These are phyloP conservation scores for Coemansia sp. DNA, from an alignment of 192 early-diverging fungal genomes.

Conservation along the genomic window DNA sequence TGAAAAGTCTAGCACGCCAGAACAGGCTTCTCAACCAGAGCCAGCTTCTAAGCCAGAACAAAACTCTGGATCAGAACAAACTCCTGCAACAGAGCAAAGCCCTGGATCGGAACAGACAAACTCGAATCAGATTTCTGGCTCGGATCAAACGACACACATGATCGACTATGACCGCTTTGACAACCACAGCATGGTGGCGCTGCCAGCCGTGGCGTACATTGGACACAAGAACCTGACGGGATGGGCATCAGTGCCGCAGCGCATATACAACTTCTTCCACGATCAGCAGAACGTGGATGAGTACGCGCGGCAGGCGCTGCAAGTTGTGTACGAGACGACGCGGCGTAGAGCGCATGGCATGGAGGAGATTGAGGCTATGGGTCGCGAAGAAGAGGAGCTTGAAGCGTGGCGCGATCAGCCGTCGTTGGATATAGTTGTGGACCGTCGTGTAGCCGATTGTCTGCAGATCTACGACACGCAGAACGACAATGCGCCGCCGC, in stretches of 20 bases:
- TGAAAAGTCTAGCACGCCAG: conserved; percentile 15
- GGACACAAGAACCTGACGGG: conserved; percentile 41
- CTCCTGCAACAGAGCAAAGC: too few relatives aligned
- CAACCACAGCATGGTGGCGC: conserved; percentile 11
- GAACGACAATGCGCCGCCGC: conserved; percentile 18
- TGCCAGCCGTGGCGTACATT: conserved; percentile 48
- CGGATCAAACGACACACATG: conserved; percentile 4
- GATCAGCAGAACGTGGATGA: conserved; percentile 53
- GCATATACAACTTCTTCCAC: conserved; percentile 54
- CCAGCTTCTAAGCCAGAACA: too few relatives aligned
- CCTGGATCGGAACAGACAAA: too few relatives aligned
- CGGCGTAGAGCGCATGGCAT: conserved; percentile 20
- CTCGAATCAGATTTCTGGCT: not conserved
- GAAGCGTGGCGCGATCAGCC: conserved; percentile 33
- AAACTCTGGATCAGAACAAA: too few relatives aligned
- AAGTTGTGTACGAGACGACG: conserved; percentile 47
- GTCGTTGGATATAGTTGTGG: conserved; percentile 38
- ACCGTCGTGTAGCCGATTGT: conserved; percentile 23
- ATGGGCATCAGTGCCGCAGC: conserved; percentile 44
- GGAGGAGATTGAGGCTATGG: conserved; percentile 38
- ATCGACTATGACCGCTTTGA: conserved; percentile 50
- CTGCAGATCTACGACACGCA: conserved; percentile 46
- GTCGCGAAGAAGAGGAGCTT: conserved; percentile 35
- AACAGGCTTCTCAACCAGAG: too few relatives aligned
- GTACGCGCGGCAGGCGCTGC: conserved; percentile 52